phyloP scores from a whole-genome alignment of 2,329 filamentous ascomycete genomes.

The Arthrinium puccinioides region DNA sequence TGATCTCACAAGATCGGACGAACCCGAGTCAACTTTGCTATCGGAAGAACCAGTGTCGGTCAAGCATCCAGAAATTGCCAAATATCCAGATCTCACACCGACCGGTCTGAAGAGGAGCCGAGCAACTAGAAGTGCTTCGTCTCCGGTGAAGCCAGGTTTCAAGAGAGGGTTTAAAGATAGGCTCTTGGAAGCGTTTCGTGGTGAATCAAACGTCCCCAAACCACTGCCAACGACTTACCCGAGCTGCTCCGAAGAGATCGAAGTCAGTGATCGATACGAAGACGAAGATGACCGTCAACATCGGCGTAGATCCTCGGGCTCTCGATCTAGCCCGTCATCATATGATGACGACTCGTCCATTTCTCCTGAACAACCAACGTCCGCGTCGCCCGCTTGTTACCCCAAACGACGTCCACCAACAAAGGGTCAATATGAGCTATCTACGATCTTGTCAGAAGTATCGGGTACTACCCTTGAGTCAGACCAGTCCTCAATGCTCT shows the following conservation, averaged over 20 bases:
- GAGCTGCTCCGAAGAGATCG: constrained; percentile 34
- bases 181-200: constrained; percentile 54
- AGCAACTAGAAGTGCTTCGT: constrained; percentile 43
- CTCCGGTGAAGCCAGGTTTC: constrained; percentile 36
- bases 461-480: constrained; percentile 37
- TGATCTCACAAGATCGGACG: neutral
- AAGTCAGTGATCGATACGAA: constrained; percentile 17
- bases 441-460: constrained; percentile 49
- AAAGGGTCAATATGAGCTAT: constrained; percentile 46
- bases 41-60: constrained; percentile 1
- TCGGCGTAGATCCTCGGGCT: constrained; percentile 24
- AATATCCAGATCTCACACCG: neutral
- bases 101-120: constrained; percentile 45
- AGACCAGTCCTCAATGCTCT: constrained; percentile 42
- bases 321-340: constrained; percentile 22
- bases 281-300: constrained; percentile 17
- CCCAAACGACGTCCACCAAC: constrained; percentile 38
- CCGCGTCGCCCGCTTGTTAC: constrained; percentile 8
- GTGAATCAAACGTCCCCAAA: constrained; percentile 46
- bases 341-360: constrained; percentile 23
- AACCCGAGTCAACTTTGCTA: constrained; percentile 1
- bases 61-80: too few relatives aligned
- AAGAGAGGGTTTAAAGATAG: constrained; percentile 51
- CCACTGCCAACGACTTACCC: constrained; percentile 40
- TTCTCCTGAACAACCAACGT: constrained; percentile 19